Evolutionary conservation across 352 stramenopile genomes (phyloP).

Genomic region (Pythium brassicae): DNA sequence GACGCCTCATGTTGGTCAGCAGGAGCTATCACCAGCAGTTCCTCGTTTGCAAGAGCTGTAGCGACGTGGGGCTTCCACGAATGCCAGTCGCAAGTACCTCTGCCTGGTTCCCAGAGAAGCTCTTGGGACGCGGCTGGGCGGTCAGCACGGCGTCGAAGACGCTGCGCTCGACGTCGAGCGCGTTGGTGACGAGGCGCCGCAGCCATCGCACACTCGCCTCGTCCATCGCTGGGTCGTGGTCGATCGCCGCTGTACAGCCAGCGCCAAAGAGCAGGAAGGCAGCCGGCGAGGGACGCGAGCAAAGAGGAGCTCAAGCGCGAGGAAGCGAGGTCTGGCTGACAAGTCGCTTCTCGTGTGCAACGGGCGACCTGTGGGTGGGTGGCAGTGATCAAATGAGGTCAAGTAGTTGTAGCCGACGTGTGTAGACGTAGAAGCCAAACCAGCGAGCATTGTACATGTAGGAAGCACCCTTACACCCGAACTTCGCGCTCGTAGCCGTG

Average conservation of each 20-base stretch:
- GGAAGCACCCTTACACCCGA: no score
- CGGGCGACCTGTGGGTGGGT: no score
- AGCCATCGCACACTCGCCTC: constrained; percentile 52
- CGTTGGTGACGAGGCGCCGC: constrained; percentile 49
- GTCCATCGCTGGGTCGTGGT: constrained; percentile 31
- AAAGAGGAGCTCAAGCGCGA: no score
- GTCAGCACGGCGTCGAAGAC: constrained; percentile 55
- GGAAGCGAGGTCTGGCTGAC: no score
- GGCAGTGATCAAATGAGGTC: no score
- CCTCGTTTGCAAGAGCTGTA: neutral
- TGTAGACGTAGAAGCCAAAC: no score
- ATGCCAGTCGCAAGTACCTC: constrained; percentile 16
- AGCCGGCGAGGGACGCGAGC: neutral
- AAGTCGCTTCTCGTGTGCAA: no score
- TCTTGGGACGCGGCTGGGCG: constrained; percentile 20
- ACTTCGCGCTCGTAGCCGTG: no score
- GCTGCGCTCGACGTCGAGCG: constrained; percentile 49
- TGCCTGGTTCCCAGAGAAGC: constrained; percentile 33
- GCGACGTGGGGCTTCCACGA: neutral
- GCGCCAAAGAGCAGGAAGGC: no score
- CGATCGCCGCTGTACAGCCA: neutral
- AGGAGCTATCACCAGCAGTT: neutral
- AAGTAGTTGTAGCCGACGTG: no score
- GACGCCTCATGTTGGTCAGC: no score
- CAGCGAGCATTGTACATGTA: no score